Base-by-base conservation (phyloP, 495 filamentous ascomycete genomes). In the Trichodelitschia bisporula region DNA sequence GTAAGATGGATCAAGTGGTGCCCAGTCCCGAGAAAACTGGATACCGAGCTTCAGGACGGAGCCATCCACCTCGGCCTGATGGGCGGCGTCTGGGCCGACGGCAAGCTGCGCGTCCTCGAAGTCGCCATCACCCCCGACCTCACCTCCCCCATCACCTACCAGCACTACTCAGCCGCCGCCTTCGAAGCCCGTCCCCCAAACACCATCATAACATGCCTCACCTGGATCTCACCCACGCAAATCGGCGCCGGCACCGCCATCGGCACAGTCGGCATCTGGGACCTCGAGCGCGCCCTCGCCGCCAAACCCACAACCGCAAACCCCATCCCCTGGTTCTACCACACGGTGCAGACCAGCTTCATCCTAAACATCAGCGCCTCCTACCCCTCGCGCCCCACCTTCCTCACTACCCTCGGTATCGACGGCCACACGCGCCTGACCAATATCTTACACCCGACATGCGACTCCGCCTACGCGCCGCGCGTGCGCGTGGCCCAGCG, bases 21-120 rank as follows among this genome's bases (percentile, higher is more conserved):
- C 39, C 66, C 62, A 18, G 49, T 66, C 40, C 48, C 50, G 4
- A 50, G 33, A 41, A 40, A 38, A 15, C 44, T 46, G 25, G 46
- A 49, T 19, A 36, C 9, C 18, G 18, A 13, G 1, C 41, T 52
- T 26, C 51, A 58, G 18, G 45, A 49, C 1, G 32, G 51, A 26
- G 42, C 49, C 16, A 38, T 26, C 12, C 21, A 33, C 11, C 44
- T 76, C 10, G 72, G 72, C 1, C 49, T 76, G 9, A 53, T 78
- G 3, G 72, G 64, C 1, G 61, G 56, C 8, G 46, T 77, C 0
- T 72, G 61, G 53, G 54, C 53, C 1, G 72, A 78, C 42, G 72
- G 72, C 3, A 51, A 45, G n/a, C 45, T 66, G 4, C 50, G 69
- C 34, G 54, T 78, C 0, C 40, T 78, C 26, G 59, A 69, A 34